These are phyloP conservation scores for Neurospora crassa DNA, from an alignment of 2,329 filamentous ascomycete species.

Conservation along the genomic window DNA sequence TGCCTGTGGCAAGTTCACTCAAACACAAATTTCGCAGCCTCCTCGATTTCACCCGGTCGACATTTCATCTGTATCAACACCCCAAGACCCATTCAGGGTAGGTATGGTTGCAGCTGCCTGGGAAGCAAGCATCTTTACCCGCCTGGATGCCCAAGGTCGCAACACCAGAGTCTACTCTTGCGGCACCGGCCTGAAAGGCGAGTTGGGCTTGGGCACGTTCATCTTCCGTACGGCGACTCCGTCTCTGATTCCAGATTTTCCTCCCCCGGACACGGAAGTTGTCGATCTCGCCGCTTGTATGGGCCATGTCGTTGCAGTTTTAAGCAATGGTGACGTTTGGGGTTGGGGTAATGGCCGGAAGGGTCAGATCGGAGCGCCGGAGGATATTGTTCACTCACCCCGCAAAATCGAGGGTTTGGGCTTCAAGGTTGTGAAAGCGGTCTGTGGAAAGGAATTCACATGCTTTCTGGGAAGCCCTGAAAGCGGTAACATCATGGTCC, in stretches of 20 bases:
- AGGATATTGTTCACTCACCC: constrained; percentile 46
- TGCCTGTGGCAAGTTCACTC: constrained; percentile 37
- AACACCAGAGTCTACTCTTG: constrained; percentile 48
- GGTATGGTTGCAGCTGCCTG: constrained; percentile 62
- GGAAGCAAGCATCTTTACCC: constrained; percentile 56
- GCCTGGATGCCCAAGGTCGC: constrained; percentile 32
- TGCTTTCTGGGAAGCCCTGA: constrained; percentile 51
- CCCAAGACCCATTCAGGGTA: constrained; percentile 14
- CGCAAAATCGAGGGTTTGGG: constrained; percentile 45
- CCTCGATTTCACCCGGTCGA: constrained; percentile 30
- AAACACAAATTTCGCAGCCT: constrained; percentile 4
- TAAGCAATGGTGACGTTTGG: constrained; percentile 67
- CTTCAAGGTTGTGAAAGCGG: constrained; percentile 57
- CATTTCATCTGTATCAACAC: constrained; percentile 23
- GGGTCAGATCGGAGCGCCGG: constrained; percentile 64
- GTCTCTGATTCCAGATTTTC: constrained; percentile 50
- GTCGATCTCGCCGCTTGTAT: constrained; percentile 62
- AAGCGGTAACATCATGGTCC: constrained; percentile 51
- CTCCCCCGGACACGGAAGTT: constrained; percentile 48
- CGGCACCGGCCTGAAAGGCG: constrained; percentile 60
- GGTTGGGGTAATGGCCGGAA: constrained; percentile 87
- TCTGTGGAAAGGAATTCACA: constrained; percentile 81
- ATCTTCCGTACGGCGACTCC: constrained; percentile 39
- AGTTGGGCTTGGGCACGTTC: constrained; percentile 54
- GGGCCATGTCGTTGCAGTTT: constrained; percentile 64